Conservation (phyloP, 371 early-diverging fungal species). For the Circinella umbellata region DNA sequence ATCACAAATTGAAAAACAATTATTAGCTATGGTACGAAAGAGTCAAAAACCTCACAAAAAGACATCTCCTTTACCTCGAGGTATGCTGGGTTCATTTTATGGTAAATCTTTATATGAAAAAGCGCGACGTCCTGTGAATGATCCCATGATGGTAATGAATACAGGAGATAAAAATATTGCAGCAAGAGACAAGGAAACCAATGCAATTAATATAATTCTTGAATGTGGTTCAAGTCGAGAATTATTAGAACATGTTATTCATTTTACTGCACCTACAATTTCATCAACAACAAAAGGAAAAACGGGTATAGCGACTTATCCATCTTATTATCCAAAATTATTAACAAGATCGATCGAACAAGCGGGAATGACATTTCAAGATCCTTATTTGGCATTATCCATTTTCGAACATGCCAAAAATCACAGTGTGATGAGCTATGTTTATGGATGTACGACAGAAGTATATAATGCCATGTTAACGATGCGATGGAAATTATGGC, state of each 20-base stretch:
- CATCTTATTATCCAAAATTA: conserved; percentile 35
- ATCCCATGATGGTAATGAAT: background rate
- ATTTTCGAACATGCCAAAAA: conserved; percentile 51
- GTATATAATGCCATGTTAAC: conserved; percentile 43
- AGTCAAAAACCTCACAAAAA: conserved; percentile 21
- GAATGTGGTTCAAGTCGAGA: conserved; percentile 19
- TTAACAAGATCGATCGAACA: conserved; percentile 40
- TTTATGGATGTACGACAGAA: conserved; percentile 43
- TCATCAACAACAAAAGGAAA: conserved; percentile 7
- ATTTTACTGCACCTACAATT: conserved; percentile 13
- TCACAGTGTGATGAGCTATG: conserved; percentile 41
- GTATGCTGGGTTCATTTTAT: conserved; percentile 15
- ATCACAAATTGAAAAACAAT: conserved; percentile 32
- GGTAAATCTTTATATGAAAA: conserved; percentile 1
- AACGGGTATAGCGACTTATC: background rate
- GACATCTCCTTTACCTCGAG: conserved; percentile 31
- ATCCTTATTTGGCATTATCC: conserved; percentile 52
- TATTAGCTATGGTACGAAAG: conserved; percentile 27
- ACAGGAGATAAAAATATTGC: background rate
- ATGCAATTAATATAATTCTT: conserved; percentile 11
- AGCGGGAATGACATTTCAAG: conserved; percentile 27
- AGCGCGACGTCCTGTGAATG: background rate
- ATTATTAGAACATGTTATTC: conserved; percentile 7
- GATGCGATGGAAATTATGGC: conserved; percentile 41
- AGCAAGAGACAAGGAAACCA: conserved; percentile 18